Base-by-base conservation (phyloP, 208 protist genomes). In the Porcisia hertigi region DNA sequence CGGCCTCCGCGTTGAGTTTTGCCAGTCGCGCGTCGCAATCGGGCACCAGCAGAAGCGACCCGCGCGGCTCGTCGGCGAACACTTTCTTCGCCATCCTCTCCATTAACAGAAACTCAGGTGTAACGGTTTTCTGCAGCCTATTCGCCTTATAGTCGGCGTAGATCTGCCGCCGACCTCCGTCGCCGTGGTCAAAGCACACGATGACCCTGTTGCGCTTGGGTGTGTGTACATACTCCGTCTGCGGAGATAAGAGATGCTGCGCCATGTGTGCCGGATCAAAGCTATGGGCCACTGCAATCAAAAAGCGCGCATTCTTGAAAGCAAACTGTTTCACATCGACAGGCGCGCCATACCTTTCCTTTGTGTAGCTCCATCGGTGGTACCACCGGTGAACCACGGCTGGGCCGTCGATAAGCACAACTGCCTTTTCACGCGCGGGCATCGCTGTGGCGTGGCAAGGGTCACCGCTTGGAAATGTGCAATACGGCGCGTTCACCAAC, bases 371-470 rank as follows among this genome's bases (percentile, higher is more conserved):
- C 92, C 93, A 97, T 23, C 93, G 87, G 77, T 97, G 91, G 60
- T 92, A 97, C 93, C 93, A 97, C 53, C 93, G 93, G 81, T 97
- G 91, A 57, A 96, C 83, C 49, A 96, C 52, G 12, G 93, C 93
- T 34, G 91, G 91, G 45, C 93, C 93, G 75, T 97, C 93, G 71
- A 97, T 89, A 6, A 97, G 82, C 43, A 97, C 91, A 20, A 95
- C 83, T 53, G 90, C 89, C 49, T 80, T 80, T 71, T 94, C 86
- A 12, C 93, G 88, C 25, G 88, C 18, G 30, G 84, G 69, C 87
- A 94, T 93, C 41, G 60, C 30, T 36, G 18, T 57, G n/a, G 53
- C 36, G 12, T 0, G n/a, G 30, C 23, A n/a, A 41, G 65, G 41
- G 57, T 6, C 60, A 9, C 63, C 18, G 45, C 36, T 62, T 47